These are phyloP conservation scores for Nicotiana otophora DNA, from an alignment of 257 asterid genomes.

Conservation along the genomic window DNA sequence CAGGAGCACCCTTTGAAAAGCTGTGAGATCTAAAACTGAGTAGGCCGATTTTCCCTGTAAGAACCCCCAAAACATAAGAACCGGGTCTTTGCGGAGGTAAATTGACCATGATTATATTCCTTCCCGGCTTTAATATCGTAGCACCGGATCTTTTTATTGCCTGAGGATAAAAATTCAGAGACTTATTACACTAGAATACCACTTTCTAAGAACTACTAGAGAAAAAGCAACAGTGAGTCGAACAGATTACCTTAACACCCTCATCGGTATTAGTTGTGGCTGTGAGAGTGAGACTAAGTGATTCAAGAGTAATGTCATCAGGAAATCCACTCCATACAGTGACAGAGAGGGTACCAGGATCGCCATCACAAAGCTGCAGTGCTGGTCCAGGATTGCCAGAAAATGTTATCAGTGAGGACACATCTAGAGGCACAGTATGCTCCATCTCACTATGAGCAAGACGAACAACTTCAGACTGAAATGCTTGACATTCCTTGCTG, in stretches of 20 bases:
- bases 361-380: slow-evolving; percentile 89
- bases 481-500: slow-evolving; percentile 82
- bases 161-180: slow-evolving; percentile 35
- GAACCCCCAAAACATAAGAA: slow-evolving; percentile 91
- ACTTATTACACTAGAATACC: slow-evolving; percentile 14
- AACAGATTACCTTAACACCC: slow-evolving; percentile 81
- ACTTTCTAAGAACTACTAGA: neutral
- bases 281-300: slow-evolving; percentile 80
- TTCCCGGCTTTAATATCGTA: slow-evolving; percentile 78
- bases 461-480: slow-evolving; percentile 92
- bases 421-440: slow-evolving; percentile 94
- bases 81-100: slow-evolving; percentile 98
- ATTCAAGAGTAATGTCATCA: slow-evolving; percentile 90
- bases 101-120: slow-evolving; percentile 62
- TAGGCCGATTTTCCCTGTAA: slow-evolving; percentile 95
- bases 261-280: slow-evolving; percentile 88
- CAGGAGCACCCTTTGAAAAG: slow-evolving; percentile 92
- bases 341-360: slow-evolving; percentile 86
- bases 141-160: slow-evolving; percentile 74
- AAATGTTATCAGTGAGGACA: slow-evolving; percentile 88
- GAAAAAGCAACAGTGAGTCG: neutral
- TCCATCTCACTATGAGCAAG: slow-evolving; percentile 97
- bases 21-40: slow-evolving; percentile 98
- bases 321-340: slow-evolving; percentile 97
- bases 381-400: slow-evolving; percentile 92